Evolutionary conservation across 1,139 yeast species (phyloP).

Genomic region (Blastobotrys proliferans): DNA sequence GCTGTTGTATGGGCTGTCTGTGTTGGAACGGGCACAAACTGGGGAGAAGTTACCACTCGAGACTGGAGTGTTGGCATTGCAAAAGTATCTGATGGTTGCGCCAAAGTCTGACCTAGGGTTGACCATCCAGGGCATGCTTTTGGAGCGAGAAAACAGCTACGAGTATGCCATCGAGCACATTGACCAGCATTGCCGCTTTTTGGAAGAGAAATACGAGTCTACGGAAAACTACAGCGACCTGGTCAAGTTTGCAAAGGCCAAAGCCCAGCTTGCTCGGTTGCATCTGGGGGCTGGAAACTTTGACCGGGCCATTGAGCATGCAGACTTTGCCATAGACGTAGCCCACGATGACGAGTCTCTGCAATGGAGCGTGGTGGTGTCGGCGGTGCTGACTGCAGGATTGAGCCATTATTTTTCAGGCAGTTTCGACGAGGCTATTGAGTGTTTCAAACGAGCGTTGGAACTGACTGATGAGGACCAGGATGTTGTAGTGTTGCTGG

Average conservation of each 20-base stretch:
- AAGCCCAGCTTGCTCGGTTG: conserved; percentile 67
- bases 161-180: conserved; percentile 50
- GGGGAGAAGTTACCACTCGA: conserved; percentile 20
- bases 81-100: conserved; percentile 60
- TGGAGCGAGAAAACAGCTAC: conserved; percentile 70
- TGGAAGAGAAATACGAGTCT: conserved; percentile 59
- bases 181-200: conserved; percentile 41
- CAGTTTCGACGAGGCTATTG: conserved; percentile 61
- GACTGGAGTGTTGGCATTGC: conserved; percentile 66
- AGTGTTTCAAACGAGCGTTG: conserved; percentile 60
- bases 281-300: conserved; percentile 57
- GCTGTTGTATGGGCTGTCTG: conserved; percentile 62
- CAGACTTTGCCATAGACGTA: conserved; percentile 50
- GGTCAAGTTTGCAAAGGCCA: conserved; percentile 52
- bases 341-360: conserved; percentile 31
- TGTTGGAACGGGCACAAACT: conserved; percentile 35
- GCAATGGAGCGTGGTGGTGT: conserved; percentile 37
- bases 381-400: conserved; percentile 68
- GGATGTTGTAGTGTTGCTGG: conserved; percentile 64
- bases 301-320: conserved; percentile 55
- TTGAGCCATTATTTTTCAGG: conserved; percentile 59
- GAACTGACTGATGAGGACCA: conserved; percentile 52
- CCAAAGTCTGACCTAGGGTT: conserved; percentile 66
- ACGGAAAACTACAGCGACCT: conserved; percentile 48
- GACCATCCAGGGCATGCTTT: conserved; percentile 40